phyloP scores from a whole-genome alignment of 345 rosid genomes.

The Aethionema arabicum region DNA sequence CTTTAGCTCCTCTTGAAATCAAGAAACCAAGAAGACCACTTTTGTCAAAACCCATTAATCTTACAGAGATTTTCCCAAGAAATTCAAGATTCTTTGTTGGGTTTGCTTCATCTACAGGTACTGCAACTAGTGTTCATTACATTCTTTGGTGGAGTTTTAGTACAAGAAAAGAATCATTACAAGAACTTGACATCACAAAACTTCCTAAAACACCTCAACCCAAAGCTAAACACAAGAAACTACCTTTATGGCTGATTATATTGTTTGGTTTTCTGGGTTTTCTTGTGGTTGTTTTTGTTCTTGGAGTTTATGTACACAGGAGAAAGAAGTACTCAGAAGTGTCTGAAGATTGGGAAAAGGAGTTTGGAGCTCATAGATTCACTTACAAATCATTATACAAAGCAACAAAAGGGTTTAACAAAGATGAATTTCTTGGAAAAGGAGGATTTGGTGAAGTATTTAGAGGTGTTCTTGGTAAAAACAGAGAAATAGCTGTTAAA shows the following conservation, averaged over 20 bases:
- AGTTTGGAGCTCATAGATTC: slow-evolving; percentile 56
- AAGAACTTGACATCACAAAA: slow-evolving; percentile 41
- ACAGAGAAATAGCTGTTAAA: slow-evolving; percentile 55
- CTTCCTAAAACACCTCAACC: slow-evolving; percentile 54
- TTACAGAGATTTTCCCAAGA: slow-evolving; percentile 41
- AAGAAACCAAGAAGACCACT: slow-evolving; percentile 51
- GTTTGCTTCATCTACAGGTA: slow-evolving; percentile 63
- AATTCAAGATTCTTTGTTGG: slow-evolving; percentile 46
- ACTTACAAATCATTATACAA: slow-evolving; percentile 50
- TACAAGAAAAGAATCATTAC: slow-evolving; percentile 39
- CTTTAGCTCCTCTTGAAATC: slow-evolving; percentile 41
- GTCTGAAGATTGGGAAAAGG: slow-evolving; percentile 63
- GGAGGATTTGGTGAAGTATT: slow-evolving; percentile 74
- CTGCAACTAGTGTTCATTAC: slow-evolving; percentile 39
- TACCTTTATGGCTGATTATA: slow-evolving; percentile 18
- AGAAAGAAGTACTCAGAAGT: slow-evolving; percentile 56
- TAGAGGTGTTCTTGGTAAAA: slow-evolving; percentile 47
- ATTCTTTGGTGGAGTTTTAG: slow-evolving; percentile 70
- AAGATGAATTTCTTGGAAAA: slow-evolving; percentile 48
- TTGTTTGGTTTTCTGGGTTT: slow-evolving; percentile 24
- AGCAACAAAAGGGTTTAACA: slow-evolving; percentile 64
- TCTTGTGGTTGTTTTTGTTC: slow-evolving; percentile 24
- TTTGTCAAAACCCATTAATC: slow-evolving; percentile 42
- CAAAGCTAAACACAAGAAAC: slow-evolving; percentile 16
- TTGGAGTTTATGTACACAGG: slow-evolving; percentile 32